Percentiles rank a stretch among this genome's conserved stretches.
Conservation (phyloP, 768 basidiomycete genomes). For the Boletales sp. region DNA sequence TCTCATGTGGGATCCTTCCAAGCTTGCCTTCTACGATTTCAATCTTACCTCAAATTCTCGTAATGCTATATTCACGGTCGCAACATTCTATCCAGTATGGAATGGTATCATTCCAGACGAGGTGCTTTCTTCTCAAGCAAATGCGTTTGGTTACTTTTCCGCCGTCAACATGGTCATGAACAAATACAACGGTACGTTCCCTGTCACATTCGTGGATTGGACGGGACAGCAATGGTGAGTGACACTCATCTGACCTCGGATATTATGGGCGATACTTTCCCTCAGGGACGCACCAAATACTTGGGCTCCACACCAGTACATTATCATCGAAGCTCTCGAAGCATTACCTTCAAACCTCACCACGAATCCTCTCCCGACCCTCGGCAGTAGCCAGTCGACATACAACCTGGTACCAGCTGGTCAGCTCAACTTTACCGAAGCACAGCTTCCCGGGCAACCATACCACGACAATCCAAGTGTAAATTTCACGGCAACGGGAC, state of each 20-base stretch:
- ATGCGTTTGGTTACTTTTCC: slow-evolving; percentile 71
- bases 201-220: slow-evolving; percentile 66
- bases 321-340: slow-evolving; percentile 71
- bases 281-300: slow-evolving; percentile 80
- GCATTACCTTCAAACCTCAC: slow-evolving; percentile 76
- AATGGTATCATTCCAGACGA: slow-evolving; percentile 78
- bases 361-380: slow-evolving; percentile 47
- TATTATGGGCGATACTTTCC: not conserved
- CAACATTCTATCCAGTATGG: slow-evolving; percentile 86
- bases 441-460: slow-evolving; percentile 66
- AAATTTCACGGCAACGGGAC: slow-evolving; percentile 51
- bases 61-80: slow-evolving; percentile 62
- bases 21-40: slow-evolving; percentile 92
- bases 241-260: not conserved
- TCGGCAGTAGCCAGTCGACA: slow-evolving; percentile 48
- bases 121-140: slow-evolving; percentile 49
- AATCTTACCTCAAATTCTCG: slow-evolving; percentile 67
- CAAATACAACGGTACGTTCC: slow-evolving; percentile 85
- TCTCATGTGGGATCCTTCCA: slow-evolving; percentile 77
- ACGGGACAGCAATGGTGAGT: slow-evolving; percentile 78
- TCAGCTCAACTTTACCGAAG: slow-evolving; percentile 79
- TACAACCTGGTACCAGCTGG: slow-evolving; percentile 70
- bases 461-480: slow-evolving; percentile 32
- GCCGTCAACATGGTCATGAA: slow-evolving; percentile 75
- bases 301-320: slow-evolving; percentile 89